Evolutionary conservation across 768 basidiomycete species (phyloP), one percentile per base, ranked within the genome.

Genomic region (Suillus bovinus): DNA sequence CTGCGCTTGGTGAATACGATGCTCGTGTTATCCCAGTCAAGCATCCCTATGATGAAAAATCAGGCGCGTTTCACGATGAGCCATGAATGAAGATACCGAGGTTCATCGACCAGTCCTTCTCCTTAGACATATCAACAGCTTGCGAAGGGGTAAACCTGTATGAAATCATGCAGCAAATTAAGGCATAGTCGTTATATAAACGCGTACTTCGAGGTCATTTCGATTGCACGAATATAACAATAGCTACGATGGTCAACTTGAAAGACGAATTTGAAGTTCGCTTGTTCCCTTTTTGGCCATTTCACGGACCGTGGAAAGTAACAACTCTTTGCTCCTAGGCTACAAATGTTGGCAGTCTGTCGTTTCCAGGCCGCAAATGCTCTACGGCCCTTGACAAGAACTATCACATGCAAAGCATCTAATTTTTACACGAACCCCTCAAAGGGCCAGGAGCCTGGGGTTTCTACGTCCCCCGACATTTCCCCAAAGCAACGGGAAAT

Each of bases 1-100:
- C 84, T 78, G 44, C 91, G 84, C 69, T 93, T 93, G 16, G 89
- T 92, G 71, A 93, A 92, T 33, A 93, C 85, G 64, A 93, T 90
- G 63, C 75, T 84, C 54, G 88, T 90, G 14, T 76, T 71, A 69
- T 92, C 91, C 90, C 91, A 92, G 74, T 93, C 91, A 65, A 93
- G 78, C 85, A 90, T 83, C 63, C 89, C 90, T 91, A 60, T 29
- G 2, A 5, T 58, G 20, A 39, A 27, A 46, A 31, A 34, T 46
- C 17, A 14, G 42, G 29, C 42, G 62, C 27, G 29, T 17, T 33
- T 20, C 54, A 33, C 14, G 24, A 61, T 49, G 33, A 53, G 41
- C 52, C n/a, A 39, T 47, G 47, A 53, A 33, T 50, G 60, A 11
- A 70, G 79, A 31, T 57, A 87, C 90, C 90, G 22, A 92, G 77